Percentiles rank a stretch among this genome's conserved stretches.
These are phyloP conservation scores for Mortierella sp. DNA, from an alignment of 371 early-diverging fungal genomes.

Conservation along the genomic window DNA sequence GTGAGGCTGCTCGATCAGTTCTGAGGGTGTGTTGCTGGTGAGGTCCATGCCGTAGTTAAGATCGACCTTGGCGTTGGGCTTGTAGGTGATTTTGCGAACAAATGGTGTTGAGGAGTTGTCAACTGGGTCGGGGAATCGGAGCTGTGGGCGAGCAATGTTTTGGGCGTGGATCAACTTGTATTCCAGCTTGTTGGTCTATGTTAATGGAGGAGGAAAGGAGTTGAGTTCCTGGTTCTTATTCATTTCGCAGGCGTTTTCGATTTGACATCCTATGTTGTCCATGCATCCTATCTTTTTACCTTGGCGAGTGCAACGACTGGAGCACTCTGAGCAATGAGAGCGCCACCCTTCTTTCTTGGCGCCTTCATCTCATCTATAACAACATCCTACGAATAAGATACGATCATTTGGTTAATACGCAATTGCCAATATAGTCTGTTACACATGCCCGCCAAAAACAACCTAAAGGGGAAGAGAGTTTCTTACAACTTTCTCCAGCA, in stretches of 20 bases:
- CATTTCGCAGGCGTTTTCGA: background rate
- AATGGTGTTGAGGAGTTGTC: constrained; percentile 90
- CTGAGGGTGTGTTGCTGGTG: background rate
- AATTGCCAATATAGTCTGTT: background rate
- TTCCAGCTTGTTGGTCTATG: constrained; percentile 60
- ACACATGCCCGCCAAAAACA: background rate
- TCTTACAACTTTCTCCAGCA: constrained; percentile 87
- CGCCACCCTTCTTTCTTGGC: constrained; percentile 56
- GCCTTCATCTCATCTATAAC: constrained; percentile 71
- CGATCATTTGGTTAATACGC: constrained; percentile 17
- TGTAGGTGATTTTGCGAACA: constrained; percentile 81
- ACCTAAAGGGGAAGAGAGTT: background rate
- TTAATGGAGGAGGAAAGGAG: background rate
- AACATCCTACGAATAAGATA: constrained; percentile 52
- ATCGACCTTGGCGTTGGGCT: constrained; percentile 89
- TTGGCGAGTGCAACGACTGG: constrained; percentile 72
- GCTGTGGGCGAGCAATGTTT: constrained; percentile 88
- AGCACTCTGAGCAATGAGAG: constrained; percentile 61
- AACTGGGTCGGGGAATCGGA: constrained; percentile 85
- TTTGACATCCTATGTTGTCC: background rate
- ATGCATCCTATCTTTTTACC: constrained; percentile 17
- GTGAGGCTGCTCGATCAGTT: constrained; percentile 69
- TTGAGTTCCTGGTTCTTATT: background rate
- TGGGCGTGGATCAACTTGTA: constrained; percentile 79
- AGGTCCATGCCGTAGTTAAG: constrained; percentile 68